Conservation (phyloP, 148 eudicot species). For the Hydrangea macrophylla region DNA sequence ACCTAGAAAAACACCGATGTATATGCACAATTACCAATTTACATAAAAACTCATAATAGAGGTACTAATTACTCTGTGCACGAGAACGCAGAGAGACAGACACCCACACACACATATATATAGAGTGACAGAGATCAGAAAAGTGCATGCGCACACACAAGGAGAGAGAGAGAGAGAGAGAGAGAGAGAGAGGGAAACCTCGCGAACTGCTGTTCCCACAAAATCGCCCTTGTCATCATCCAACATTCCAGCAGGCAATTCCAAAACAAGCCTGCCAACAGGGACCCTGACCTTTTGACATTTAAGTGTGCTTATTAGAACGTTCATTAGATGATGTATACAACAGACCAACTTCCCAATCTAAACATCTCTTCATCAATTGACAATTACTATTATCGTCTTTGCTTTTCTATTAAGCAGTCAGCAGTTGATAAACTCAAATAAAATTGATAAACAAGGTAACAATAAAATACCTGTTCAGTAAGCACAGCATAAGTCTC, state of each 20-base stretch:
- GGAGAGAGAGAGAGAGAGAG: conserved; percentile 3
- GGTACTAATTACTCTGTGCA: too few species aligned
- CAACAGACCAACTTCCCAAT: neutral
- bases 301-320: conserved; percentile 5
- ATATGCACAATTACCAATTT: too few species aligned
- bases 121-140: too few species aligned
- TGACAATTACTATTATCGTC: neutral
- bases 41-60: too few species aligned
- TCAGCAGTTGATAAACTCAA: neutral
- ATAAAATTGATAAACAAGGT: neutral
- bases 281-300: conserved; percentile 92
- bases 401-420: too few species aligned
- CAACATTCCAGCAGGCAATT: conserved; percentile 98
- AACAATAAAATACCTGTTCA: conserved; percentile 68
- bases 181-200: conserved; percentile 48
- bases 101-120: too few species aligned
- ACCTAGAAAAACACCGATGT: too few species aligned
- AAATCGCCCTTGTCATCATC: conserved; percentile 90
- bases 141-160: too few species aligned
- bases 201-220: conserved; percentile 88
- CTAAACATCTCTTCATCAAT: neutral
- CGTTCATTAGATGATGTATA: neutral
- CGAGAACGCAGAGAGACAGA: too few species aligned
- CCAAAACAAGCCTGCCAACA: conserved; percentile 77
- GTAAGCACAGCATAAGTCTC: conserved; percentile 88